Evolutionary conservation across 192 early-diverging fungal genomes (phyloP).

Genomic region (Mortierella alpina): DNA sequence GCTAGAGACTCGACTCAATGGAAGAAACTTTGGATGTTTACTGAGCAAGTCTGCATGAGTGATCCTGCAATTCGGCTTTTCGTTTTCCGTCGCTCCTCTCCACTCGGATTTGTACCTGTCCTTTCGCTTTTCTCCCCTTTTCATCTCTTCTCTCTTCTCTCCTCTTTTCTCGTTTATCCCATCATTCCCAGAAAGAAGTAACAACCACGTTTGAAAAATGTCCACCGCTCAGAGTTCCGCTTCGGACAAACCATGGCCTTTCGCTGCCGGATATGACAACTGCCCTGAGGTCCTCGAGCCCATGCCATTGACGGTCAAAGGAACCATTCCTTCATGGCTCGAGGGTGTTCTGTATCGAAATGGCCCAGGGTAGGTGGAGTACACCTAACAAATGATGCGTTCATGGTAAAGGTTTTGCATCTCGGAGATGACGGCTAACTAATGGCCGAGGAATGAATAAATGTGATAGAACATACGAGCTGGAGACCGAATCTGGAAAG

Average conservation of each 20-base stretch:
- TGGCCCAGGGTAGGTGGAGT: constrained; percentile 53
- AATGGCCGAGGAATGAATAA: neutral
- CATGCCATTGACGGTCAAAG: constrained; percentile 41
- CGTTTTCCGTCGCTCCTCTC: neutral
- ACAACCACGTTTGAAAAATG: neutral
- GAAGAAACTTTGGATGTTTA: no score
- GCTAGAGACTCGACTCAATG: no score
- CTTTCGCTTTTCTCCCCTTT: neutral
- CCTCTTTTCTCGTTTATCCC: neutral
- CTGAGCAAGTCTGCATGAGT: no score
- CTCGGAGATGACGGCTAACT: no score
- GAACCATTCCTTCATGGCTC: constrained; percentile 61
- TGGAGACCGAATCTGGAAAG: constrained; percentile 43
- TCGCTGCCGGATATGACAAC: constrained; percentile 50
- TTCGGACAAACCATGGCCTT: constrained; percentile 35
- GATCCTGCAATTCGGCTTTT: neutral
- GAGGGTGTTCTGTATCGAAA: constrained; percentile 61
- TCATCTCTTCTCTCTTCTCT: constrained; percentile 1
- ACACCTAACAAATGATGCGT: neutral
- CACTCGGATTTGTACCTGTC: neutral
- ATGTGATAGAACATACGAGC: constrained; percentile 22
- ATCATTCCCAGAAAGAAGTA: neutral
- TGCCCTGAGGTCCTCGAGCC: constrained; percentile 52
- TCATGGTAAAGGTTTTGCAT: no score
- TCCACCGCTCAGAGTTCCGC: neutral